These are phyloP conservation scores for Gamarada debralockiae DNA, from an alignment of 495 filamentous ascomycete genomes.

Conservation along the genomic window DNA sequence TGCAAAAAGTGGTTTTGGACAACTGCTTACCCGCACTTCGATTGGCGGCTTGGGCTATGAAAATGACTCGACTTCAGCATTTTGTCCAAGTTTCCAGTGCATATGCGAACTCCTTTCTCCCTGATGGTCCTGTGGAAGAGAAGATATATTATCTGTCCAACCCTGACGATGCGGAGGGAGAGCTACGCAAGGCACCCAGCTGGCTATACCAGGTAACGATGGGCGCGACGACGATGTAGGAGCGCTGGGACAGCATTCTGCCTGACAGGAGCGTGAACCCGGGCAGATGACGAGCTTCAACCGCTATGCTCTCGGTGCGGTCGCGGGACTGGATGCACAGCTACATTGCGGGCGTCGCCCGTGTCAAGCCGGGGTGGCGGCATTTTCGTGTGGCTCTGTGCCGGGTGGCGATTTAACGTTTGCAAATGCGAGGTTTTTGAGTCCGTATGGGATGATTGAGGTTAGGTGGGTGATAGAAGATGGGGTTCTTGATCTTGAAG, in stretches of 20 bases:
- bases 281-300: constrained; percentile 55
- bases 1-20: constrained; percentile 4
- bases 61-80: constrained; percentile 7
- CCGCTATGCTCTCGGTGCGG: constrained; percentile 44
- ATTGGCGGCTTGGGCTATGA: constrained; percentile 1
- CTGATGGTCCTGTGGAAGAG: constrained; percentile 8
- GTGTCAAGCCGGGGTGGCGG: too few species aligned
- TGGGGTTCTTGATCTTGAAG: too few species aligned
- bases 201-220: constrained; percentile 51
- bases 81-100: constrained; percentile 16
- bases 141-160: constrained; percentile 9
- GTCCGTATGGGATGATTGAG: too few species aligned
- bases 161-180: neutral
- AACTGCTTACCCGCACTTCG: constrained; percentile 15
- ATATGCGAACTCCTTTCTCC: constrained; percentile 5
- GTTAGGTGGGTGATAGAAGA: too few species aligned
- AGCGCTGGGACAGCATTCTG: constrained; percentile 53
- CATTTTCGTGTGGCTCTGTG: too few species aligned
- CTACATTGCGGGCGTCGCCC: too few species aligned
- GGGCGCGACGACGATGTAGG: constrained; percentile 49
- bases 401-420: too few species aligned
- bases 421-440: too few species aligned
- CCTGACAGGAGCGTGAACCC: constrained; percentile 47
- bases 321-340: constrained; percentile 30
- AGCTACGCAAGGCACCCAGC: too few species aligned